phyloP scores from a whole-genome alignment of 2,329 filamentous ascomycete genomes.

The Endothia cerciana region DNA sequence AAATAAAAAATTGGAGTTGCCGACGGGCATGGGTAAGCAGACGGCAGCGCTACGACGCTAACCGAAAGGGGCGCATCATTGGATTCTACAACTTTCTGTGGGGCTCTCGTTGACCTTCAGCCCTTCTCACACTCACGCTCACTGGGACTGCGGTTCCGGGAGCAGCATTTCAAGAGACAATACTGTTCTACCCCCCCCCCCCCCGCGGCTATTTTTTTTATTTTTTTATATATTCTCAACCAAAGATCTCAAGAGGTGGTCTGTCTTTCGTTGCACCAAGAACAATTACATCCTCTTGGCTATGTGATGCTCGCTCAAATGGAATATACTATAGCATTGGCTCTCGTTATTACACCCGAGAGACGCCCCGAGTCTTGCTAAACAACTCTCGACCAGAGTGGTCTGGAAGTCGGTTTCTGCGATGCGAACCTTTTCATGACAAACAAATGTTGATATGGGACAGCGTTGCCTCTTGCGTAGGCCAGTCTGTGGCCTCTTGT shows the following conservation, averaged over 20 bases:
- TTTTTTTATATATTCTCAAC: background rate
- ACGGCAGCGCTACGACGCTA: conserved; percentile 22
- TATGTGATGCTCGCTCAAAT: background rate
- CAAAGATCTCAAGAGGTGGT: background rate
- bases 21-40: conserved; percentile 27
- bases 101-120: conserved; percentile 4
- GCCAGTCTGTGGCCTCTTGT: too few relatives aligned
- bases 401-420: background rate
- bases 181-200: too few relatives aligned
- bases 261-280: background rate
- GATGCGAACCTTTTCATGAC: too few relatives aligned
- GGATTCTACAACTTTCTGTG: conserved; percentile 24
- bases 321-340: background rate
- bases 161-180: background rate
- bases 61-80: conserved; percentile 4
- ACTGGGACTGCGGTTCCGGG: background rate
- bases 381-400: background rate
- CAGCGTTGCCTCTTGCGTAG: too few relatives aligned
- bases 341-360: background rate
- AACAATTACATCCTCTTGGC: background rate
- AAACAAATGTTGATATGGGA: too few relatives aligned
- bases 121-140: background rate
- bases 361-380: background rate
- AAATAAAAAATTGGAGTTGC: conserved; percentile 31
- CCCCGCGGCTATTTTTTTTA: too few relatives aligned